Evolutionary conservation across 805 yeast genomes (phyloP), one percentile per base, ranked within the genome.

Genomic region (Pichia manshurica): DNA sequence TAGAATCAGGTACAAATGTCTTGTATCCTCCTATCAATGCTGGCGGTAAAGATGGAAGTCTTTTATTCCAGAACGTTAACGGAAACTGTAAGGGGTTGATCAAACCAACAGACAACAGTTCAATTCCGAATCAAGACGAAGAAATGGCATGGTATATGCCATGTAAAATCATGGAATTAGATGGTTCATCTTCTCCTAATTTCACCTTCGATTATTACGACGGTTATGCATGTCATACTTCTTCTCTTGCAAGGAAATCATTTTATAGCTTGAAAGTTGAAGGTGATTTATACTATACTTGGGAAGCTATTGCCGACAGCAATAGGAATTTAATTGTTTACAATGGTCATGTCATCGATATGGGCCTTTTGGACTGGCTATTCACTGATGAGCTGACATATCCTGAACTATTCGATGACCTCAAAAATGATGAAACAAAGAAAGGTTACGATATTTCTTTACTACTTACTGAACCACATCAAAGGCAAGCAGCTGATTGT

Each of bases 71-170:
- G 65, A 89, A 89, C 64, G 96, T 89, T 39, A 89, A 89, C 62
- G 95, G 95, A 19, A 81, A 90, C 62, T 91, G 99, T 69, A 82
- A 79, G 63, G 82, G 81, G 33, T 68, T 90, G 44, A 84, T 93
- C 48, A 73, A 61, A 5, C 95, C 96, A 40, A 78, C 78, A 53
- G 77, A 68, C 3, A 76, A 82, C 59, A 77, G 86, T 56, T 57
- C 83, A 0, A 90, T 90, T 49, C 97, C 97, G 1, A 72, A 77
- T 47, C 73, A 68, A 36, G 53, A 32, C 3, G 81, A 77, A 21
- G 73, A 77, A 28, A 64, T 91, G 56, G 97, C 95, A 16, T 90
- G 96, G 96, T 93, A 93, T 67, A 88, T 90, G 83, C 98, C 99
- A 3, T 93, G 99, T 71, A 81, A 82, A 56, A 52, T 85, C 29